phyloP scores from a whole-genome alignment of 2,329 filamentous ascomycete genomes.

The Penicillium sp. region DNA sequence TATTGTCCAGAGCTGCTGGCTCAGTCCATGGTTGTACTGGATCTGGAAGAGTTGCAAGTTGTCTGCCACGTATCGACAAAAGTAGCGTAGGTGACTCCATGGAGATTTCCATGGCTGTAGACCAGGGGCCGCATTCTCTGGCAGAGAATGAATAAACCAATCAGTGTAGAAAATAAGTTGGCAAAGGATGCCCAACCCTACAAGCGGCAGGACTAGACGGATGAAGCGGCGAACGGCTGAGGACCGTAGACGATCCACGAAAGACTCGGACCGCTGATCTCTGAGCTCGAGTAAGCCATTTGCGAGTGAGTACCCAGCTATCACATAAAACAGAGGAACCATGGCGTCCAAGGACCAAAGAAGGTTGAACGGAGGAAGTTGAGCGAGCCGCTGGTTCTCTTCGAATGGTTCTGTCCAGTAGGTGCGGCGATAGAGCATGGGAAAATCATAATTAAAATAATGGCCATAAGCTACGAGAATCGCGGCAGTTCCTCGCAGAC shows the following conservation, averaged over 20 bases:
- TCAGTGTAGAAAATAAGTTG: conserved; percentile 23
- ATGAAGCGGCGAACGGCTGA: conserved; percentile 20
- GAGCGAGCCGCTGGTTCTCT: conserved; percentile 22
- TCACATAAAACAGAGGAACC: conserved; percentile 59
- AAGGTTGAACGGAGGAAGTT: conserved; percentile 44
- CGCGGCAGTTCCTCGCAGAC: conserved; percentile 29
- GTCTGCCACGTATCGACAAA: conserved; percentile 22
- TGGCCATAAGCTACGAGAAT: conserved; percentile 28
- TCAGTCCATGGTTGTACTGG: conserved; percentile 22
- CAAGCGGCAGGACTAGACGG: conserved; percentile 23
- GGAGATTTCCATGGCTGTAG: conserved; percentile 19
- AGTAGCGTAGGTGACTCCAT: conserved; percentile 18
- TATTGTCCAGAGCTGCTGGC: conserved; percentile 28
- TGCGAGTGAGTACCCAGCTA: conserved; percentile 60
- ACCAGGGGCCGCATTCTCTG: conserved; percentile 9
- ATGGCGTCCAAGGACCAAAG: conserved; percentile 40
- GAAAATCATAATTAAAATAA: conserved; percentile 25
- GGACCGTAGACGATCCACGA: conserved; percentile 16
- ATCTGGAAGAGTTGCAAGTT: conserved; percentile 22
- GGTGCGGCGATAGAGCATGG: conserved; percentile 19
- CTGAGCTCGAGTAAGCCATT: conserved; percentile 47
- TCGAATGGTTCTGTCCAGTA: conserved; percentile 23
- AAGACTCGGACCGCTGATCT: conserved; percentile 7
- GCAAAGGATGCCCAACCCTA: conserved; percentile 15
- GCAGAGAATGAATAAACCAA: conserved; percentile 17